phyloP scores from a whole-genome alignment of 163 green algal species.

The Chloromonas sp. region DNA sequence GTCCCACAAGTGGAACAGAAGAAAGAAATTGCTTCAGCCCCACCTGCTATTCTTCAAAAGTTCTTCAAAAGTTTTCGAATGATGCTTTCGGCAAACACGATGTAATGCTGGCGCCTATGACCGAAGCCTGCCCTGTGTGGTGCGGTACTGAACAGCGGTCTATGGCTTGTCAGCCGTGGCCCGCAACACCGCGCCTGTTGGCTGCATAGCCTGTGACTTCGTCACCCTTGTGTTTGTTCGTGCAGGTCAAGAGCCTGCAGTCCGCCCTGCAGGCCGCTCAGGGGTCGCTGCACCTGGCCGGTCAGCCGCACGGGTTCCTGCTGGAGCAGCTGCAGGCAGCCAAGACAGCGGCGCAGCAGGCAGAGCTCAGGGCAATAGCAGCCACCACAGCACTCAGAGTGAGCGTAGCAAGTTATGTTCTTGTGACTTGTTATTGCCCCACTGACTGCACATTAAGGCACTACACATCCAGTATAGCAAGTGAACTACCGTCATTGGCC shows the following conservation, averaged over 20 bases:
- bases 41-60: background rate
- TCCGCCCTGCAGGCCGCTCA: background rate
- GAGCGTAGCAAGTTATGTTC: background rate
- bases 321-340: constrained; percentile 5
- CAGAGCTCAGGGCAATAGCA: background rate
- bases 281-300: background rate
- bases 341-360: background rate
- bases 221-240: background rate
- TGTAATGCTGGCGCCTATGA: no score
- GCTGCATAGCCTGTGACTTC: no score
- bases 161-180: no score
- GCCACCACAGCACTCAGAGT: background rate
- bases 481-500: no score
- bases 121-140: no score
- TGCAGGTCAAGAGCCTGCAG: background rate
- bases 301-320: constrained; percentile 7
- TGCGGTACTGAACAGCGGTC: no score
- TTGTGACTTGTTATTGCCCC: background rate
- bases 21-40: background rate
- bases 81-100: no score
- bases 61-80: no score
- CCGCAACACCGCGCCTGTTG: no score
- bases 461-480: no score
- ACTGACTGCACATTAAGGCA: background rate
- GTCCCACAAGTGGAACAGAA: no score